Percentiles rank a stretch among this genome's conserved stretches.
Conservation (phyloP, 257 asterid species). For the Orobanche coerulescens region DNA sequence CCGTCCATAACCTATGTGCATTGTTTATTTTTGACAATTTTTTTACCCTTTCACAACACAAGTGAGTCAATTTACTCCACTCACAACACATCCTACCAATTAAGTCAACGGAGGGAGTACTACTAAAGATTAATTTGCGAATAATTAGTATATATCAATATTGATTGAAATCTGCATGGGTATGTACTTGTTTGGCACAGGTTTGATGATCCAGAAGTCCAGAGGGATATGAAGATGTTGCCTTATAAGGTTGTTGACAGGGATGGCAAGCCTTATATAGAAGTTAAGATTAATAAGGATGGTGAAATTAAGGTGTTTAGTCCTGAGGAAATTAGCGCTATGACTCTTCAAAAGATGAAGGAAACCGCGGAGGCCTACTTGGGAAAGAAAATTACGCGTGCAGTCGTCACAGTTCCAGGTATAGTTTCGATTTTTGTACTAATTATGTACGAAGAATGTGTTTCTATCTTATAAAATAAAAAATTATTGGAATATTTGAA, state of each 20-base stretch:
- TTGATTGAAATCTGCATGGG: too few species aligned
- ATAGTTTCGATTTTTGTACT: not conserved
- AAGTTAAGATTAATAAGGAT: constrained; percentile 33
- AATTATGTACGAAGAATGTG: too few species aligned
- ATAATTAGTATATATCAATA: too few species aligned
- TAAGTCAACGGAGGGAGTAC: too few species aligned
- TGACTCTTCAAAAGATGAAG: constrained; percentile 44
- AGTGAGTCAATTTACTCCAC: too few species aligned
- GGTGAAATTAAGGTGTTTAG: constrained; percentile 45
- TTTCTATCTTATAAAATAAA: too few species aligned
- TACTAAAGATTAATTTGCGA: too few species aligned
- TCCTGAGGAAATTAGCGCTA: constrained; percentile 50
- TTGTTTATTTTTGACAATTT: too few species aligned
- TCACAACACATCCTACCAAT: too few species aligned
- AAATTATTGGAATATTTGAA: too few species aligned
- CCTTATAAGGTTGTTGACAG: constrained; percentile 43
- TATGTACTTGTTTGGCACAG: constrained; percentile 18
- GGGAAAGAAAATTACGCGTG: constrained; percentile 36
- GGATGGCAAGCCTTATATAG: constrained; percentile 43
- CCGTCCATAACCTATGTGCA: too few species aligned
- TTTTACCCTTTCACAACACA: too few species aligned
- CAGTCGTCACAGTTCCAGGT: constrained; percentile 53
- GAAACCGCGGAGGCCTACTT: constrained; percentile 48
- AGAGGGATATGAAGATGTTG: constrained; percentile 38
- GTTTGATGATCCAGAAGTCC: constrained; percentile 56